Evolutionary conservation across 208 protist species (phyloP).

Genomic region (Leptomonas seymouri): DNA sequence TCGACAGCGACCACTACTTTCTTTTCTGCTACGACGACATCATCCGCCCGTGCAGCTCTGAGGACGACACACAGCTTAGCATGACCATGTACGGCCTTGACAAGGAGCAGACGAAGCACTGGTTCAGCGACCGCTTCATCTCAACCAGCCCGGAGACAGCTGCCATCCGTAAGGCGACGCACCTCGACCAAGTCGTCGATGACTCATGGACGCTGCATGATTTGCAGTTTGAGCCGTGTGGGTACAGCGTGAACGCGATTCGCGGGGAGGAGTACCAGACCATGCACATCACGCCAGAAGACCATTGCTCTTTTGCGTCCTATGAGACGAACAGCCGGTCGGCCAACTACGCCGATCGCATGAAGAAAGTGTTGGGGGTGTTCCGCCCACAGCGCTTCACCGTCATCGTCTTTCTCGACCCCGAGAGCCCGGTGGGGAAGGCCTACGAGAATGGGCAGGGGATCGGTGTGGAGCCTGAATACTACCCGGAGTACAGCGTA

Average conservation of each 20-base stretch:
- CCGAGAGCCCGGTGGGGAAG: conserved; percentile 74
- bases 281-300: conserved; percentile 96
- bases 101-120: conserved; percentile 75
- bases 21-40: conserved; percentile 92
- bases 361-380: conserved; percentile 67
- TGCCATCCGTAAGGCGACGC: conserved; percentile 64
- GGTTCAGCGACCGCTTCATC: conserved; percentile 80
- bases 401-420: conserved; percentile 86
- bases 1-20: conserved; percentile 94
- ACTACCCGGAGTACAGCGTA: conserved; percentile 73
- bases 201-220: conserved; percentile 85
- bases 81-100: conserved; percentile 94
- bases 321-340: conserved; percentile 94
- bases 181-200: conserved; percentile 75
- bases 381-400: conserved; percentile 87
- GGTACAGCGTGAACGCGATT: conserved; percentile 95
- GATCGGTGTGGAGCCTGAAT: conserved; percentile 85
- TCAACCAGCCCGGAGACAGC: conserved; percentile 71
- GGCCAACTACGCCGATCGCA: conserved; percentile 63
- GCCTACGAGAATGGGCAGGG: conserved; percentile 51
- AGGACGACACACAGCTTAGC: conserved; percentile 84
- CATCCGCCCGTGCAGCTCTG: conserved; percentile 57
- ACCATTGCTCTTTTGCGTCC: conserved; percentile 92
- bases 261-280: conserved; percentile 90
- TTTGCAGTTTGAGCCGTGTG: conserved; percentile 94